Evolutionary conservation across 176 grass and related monocot genomes (phyloP).

Genomic region (Eleusine indica): DNA sequence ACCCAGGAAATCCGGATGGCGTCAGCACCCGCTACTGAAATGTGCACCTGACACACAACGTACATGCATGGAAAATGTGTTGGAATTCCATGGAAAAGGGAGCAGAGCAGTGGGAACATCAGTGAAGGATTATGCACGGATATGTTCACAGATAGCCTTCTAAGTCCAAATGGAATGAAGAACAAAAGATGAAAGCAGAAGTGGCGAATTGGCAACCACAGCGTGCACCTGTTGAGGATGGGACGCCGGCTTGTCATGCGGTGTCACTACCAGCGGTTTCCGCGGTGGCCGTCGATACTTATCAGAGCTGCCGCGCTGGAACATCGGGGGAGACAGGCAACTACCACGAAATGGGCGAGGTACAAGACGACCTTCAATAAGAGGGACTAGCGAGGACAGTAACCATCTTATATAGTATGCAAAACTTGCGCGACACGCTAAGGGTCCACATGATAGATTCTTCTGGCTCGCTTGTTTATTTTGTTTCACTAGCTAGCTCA

Average conservation of each 20-base stretch:
- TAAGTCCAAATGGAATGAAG: too few relatives aligned
- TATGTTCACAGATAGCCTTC: too few relatives aligned
- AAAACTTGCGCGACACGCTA: not conserved
- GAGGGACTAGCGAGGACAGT: not conserved
- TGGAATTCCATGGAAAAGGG: too few relatives aligned
- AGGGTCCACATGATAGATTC: not conserved
- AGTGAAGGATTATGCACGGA: too few relatives aligned
- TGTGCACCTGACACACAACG: constrained; percentile 52
- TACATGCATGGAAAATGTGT: too few relatives aligned
- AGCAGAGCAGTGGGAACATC: too few relatives aligned
- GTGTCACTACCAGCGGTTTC: constrained; percentile 1
- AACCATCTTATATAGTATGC: not conserved
- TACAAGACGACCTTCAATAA: not conserved
- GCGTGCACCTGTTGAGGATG: constrained; percentile 57
- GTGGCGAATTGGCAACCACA: too few relatives aligned
- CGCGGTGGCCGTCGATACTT: constrained; percentile 45
- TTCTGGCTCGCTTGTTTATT: too few relatives aligned
- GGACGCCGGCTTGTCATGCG: constrained; percentile 32
- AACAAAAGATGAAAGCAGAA: too few relatives aligned
- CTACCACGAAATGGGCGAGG: not conserved
- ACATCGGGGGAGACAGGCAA: not conserved
- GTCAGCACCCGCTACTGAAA: constrained; percentile 51
- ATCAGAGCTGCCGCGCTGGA: not conserved
- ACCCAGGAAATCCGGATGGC: constrained; percentile 60
- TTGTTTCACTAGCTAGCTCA: too few relatives aligned